A percentile compares a stretch with the other conserved stretches of the same genome.
Conservation (phyloP, 2,329 filamentous ascomycete species). For the Alternaria novae-zelandiae region DNA sequence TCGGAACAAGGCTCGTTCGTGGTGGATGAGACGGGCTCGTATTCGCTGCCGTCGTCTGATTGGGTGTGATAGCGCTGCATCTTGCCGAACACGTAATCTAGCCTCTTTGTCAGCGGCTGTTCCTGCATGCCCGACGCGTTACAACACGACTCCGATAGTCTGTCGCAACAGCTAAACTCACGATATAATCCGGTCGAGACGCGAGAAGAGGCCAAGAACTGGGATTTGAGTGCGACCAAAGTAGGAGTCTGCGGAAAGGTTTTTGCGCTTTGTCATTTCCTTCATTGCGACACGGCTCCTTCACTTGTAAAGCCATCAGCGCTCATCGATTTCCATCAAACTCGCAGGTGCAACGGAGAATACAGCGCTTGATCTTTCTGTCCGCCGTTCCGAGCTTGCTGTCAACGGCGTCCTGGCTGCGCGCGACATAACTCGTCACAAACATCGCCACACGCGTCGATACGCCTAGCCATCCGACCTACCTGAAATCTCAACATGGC, state of each 20-base stretch:
- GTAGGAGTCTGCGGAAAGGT: not conserved
- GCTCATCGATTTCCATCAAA: conserved; percentile 27
- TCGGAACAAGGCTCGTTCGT: conserved; percentile 8
- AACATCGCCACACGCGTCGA: conserved; percentile 1
- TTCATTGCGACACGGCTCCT: conserved; percentile 10
- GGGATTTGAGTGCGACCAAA: not conserved
- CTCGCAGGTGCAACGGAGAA: not conserved
- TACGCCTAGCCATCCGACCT: not conserved
- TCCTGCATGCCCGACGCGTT: conserved; percentile 2
- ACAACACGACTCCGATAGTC: conserved; percentile 1
- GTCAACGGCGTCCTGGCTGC: not conserved
- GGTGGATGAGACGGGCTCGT: conserved; percentile 16
- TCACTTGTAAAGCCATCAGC: conserved; percentile 24
- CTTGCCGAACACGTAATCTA: conserved; percentile 37
- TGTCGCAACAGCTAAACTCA: not conserved
- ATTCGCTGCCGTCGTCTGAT: conserved; percentile 24
- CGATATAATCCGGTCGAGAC: not conserved
- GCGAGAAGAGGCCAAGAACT: not conserved
- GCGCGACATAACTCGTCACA: not conserved
- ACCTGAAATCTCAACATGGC: conserved; percentile 33
- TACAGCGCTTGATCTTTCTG: not conserved
- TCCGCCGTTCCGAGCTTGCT: not conserved
- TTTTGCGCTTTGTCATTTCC: conserved; percentile 4
- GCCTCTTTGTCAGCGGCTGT: conserved; percentile 23
- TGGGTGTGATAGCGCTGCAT: conserved; percentile 26